Conservation (phyloP, 306 rosid genomes). For the Corylus americana region DNA sequence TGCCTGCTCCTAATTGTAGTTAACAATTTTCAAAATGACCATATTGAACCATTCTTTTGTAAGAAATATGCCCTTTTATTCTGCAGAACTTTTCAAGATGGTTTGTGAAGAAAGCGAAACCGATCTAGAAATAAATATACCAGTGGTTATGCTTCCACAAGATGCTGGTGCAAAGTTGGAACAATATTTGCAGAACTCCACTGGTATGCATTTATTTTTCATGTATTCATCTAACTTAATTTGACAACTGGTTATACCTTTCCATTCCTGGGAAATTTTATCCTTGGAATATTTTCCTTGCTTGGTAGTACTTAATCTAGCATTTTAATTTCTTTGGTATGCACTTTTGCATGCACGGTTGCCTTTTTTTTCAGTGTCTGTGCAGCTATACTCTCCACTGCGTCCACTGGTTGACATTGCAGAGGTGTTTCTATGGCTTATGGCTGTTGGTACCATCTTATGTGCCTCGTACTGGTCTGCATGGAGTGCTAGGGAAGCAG, state of each 20-base stretch:
- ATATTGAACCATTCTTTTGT: slow-evolving; percentile 4
- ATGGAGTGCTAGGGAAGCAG: slow-evolving; percentile 90
- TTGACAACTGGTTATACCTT: slow-evolving; percentile 14
- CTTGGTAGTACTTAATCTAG: slow-evolving; percentile 11
- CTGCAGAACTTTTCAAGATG: slow-evolving; percentile 96
- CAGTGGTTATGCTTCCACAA: slow-evolving; percentile 97
- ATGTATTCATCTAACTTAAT: neutral
- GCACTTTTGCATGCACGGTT: slow-evolving; percentile 34
- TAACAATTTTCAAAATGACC: neutral
- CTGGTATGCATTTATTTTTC: slow-evolving; percentile 44
- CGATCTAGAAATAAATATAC: slow-evolving; percentile 71
- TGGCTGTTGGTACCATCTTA: slow-evolving; percentile 97
- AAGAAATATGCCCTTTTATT: slow-evolving; percentile 19
- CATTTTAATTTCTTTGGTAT: slow-evolving; percentile 22
- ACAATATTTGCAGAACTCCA: slow-evolving; percentile 53
- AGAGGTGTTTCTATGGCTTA: slow-evolving; percentile 97
- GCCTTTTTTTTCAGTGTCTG: slow-evolving; percentile 61
- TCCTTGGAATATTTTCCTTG: slow-evolving; percentile 11
- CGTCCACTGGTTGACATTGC: slow-evolving; percentile 97
- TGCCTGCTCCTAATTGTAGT: neutral
- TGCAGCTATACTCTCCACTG: slow-evolving; percentile 92
- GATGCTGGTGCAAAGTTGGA: slow-evolving; percentile 73
- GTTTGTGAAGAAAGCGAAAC: slow-evolving; percentile 83
- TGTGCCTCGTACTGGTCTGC: slow-evolving; percentile 98
- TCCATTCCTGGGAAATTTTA: slow-evolving; percentile 11